Evolutionary conservation across 2,329 filamentous ascomycete genomes (phyloP).

Genomic region (Metarhizium rileyi): DNA sequence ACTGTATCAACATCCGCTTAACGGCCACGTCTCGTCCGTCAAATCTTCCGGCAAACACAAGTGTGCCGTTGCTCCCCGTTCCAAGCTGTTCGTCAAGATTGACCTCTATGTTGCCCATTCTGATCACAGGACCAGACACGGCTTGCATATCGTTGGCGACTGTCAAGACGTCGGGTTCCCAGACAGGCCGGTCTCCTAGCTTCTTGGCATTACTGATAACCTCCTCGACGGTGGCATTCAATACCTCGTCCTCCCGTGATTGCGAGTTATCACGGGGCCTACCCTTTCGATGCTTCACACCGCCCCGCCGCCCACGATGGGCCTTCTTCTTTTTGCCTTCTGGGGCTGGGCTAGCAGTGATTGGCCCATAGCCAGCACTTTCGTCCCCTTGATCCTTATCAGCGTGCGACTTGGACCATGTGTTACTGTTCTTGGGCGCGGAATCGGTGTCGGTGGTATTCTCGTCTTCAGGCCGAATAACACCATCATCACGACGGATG

Average conservation of each 20-base stretch:
- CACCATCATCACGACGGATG: not conserved
- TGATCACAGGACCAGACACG: conserved; percentile 48
- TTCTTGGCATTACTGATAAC: conserved; percentile 50
- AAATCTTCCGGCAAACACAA: conserved; percentile 90
- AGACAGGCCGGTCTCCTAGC: conserved; percentile 39
- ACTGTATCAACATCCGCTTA: conserved; percentile 92
- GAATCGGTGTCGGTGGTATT: not conserved
- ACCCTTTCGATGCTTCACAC: conserved; percentile 55
- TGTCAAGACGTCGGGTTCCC: conserved; percentile 54
- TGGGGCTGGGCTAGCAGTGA: not conserved
- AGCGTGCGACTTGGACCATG: not conserved
- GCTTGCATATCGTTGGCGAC: conserved; percentile 48
- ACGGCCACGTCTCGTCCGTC: conserved; percentile 89
- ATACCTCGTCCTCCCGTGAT: conserved; percentile 37
- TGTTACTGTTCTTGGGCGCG: not conserved
- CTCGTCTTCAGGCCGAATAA: not conserved
- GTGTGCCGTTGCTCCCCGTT: conserved; percentile 90
- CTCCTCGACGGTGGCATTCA: conserved; percentile 46
- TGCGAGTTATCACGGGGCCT: conserved; percentile 43
- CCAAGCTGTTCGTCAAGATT: conserved; percentile 54
- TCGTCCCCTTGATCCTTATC: conserved; percentile 1
- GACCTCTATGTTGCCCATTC: conserved; percentile 55
- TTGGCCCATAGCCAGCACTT: not conserved
- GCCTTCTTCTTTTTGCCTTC: conserved; percentile 54
- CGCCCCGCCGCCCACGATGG: conserved; percentile 62